Base-by-base conservation (phyloP, 495 filamentous ascomycete species). In the Penicillium lividum region DNA sequence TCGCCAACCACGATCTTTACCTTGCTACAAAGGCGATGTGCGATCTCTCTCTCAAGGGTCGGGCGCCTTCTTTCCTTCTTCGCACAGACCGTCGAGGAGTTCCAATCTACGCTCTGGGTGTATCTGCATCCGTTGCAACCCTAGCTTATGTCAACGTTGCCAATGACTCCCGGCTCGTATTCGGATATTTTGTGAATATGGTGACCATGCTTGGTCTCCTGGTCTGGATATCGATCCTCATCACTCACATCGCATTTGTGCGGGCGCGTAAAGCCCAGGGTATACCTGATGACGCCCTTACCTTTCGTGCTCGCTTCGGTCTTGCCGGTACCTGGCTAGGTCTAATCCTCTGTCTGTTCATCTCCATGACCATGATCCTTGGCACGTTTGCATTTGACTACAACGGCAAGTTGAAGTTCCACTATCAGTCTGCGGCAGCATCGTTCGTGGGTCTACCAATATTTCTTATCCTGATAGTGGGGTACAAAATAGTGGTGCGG, bases 181-280 rank as follows among this genome's bases (percentile, higher is more conserved):
- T 94, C 63, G 77, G 73, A 5, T 91, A 92, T 74, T 89, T 94
- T 55, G 84, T 93, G 53, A 89, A 91, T 62, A 76, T 93, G 45
- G 85, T 85, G 28, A 90, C 89, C 8, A 88, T 92, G 69, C 88
- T 90, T 59, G 88, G 89, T 28, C 76, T 92, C 9, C 52, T 81
- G 16, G 73, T 73, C 4, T 81, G 90, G 89, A 84, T 92, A 45
- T 91, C 88, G 0, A 89, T 94, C 53, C 81, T 94, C 2, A 76
- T 91, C 42, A 86, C 87, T 5, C 91, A 95, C 71, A 85, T 95
- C 56, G 85, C 73, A 63, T 95, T 94, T 65, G 79, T 90, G 30
- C 79, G 80, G 4, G 90, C 85, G 3, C 86, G 90, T 53, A 81
- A 75, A 60, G 88, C 82, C 1, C 89, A 93, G 71, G 79, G 79